A percentile compares a stretch with the other conserved stretches of the same genome.
Conservation (phyloP, 768 basidiomycete genomes). For the Leccinum subgranulosum region DNA sequence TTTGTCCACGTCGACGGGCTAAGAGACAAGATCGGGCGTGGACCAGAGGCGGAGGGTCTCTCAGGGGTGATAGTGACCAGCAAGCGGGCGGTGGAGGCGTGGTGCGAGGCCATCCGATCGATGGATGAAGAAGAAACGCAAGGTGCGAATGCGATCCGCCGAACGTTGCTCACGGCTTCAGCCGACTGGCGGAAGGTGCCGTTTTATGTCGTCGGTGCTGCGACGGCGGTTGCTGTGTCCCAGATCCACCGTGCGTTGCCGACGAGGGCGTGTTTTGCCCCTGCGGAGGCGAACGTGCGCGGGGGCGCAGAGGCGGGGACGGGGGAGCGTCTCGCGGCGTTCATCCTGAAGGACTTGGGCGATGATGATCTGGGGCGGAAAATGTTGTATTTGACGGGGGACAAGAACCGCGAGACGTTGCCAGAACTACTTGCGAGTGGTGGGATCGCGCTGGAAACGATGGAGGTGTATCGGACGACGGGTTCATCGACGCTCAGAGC, state of each 20-base stretch:
- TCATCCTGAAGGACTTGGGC: conserved; percentile 46
- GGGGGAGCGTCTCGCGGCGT: conserved; percentile 61
- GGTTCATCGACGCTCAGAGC: conserved; percentile 50
- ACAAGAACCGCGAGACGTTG: conserved; percentile 79
- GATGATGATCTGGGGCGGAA: conserved; percentile 3
- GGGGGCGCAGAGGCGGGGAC: conserved; percentile 57
- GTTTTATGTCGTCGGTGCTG: conserved; percentile 77
- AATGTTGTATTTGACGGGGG: conserved; percentile 78
- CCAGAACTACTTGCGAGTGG: conserved; percentile 45
- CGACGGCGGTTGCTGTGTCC: conserved; percentile 50
- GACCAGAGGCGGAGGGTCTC: conserved; percentile 33
- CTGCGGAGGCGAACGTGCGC: conserved; percentile 32
- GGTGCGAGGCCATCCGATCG: conserved; percentile 41
- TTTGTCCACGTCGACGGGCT: conserved; percentile 49
- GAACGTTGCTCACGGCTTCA: conserved; percentile 11
- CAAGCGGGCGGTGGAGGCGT: conserved; percentile 72
- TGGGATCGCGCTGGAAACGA: conserved; percentile 41
- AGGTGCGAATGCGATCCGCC: conserved; percentile 7
- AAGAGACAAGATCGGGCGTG: conserved; percentile 36
- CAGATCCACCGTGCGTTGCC: conserved; percentile 28
- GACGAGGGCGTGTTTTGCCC: conserved; percentile 35
- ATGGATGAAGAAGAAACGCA: conserved; percentile 1
- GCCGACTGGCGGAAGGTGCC: conserved; percentile 54
- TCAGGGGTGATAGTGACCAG: conserved; percentile 78
- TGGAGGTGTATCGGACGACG: conserved; percentile 72